Evolutionary conservation across 2,329 filamentous ascomycete species (phyloP), one percentile per base, ranked within the genome.

Genomic region (Hirsutella thompsonii): DNA sequence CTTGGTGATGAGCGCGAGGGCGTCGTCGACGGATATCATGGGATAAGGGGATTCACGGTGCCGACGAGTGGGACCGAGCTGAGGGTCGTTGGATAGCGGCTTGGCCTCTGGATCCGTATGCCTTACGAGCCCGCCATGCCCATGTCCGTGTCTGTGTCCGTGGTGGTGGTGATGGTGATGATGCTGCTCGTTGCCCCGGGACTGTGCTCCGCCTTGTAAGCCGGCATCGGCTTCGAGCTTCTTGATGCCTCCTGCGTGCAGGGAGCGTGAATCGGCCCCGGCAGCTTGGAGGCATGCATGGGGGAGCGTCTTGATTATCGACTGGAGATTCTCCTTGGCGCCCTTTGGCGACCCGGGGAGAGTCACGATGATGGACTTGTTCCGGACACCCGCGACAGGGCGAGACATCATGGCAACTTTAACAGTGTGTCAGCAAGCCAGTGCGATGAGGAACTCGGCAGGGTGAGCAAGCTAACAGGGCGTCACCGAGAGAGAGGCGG

Each of bases 391-490:
- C 19, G 92, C 92, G 11, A 93, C 84, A 4, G 92, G 92, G 36
- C 92, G 77, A 39, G 92, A 85, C 92, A 98, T 98, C 67, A 94
- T 81, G 36, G 92, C 92, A 63, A 98, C 88, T 94, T 43, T 2
- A 8, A 3, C 8, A 1, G 5, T 8, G 8, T 20, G 16, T 41
- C 37, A 42, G 36, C n/a, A 23, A 19, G 34, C 6, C n/a, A 23
- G 35, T 2, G 14, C 5, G 4, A 21, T 9, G 10, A 9, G 14
- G n/a, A 18, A 23, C 2, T 8, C n/a, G 10, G 14, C 21, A 30
- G 20, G 20, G 16, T 9, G 13, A 18, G 14, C 5, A 10, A 35
- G 63, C 83, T 67, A 66, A 94, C 88, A 98, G 37, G 90, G 89
- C 3, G 92, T 98, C 28, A 96, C 79, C 35, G 76, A 68, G 14